Evolutionary conservation across 2,329 filamentous ascomycete species (phyloP).

Genomic region (Epichloe amarillans): DNA sequence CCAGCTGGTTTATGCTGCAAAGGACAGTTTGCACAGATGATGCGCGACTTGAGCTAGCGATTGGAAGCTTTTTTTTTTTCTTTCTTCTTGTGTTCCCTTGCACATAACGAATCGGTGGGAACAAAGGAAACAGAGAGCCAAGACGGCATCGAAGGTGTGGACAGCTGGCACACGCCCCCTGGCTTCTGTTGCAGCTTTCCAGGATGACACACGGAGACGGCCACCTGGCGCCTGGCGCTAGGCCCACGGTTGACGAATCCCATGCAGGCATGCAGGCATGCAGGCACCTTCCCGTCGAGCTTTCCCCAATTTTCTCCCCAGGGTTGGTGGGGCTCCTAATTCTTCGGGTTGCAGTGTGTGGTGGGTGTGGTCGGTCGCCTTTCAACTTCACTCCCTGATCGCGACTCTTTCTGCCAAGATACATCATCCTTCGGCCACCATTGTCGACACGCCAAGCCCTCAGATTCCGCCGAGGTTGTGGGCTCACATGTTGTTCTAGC

Average conservation of each 20-base stretch:
- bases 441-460: background rate
- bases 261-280: constrained; percentile 1
- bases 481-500: background rate
- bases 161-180: constrained; percentile 1
- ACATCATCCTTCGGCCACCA: background rate
- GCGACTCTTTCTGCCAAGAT: background rate
- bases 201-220: background rate
- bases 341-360: background rate
- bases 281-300: background rate
- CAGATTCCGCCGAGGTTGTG: background rate
- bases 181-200: background rate
- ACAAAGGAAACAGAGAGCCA: background rate
- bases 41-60: background rate
- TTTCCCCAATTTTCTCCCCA: background rate
- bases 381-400: background rate
- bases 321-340: background rate
- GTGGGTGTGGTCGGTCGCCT: background rate
- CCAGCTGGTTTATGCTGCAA: constrained; percentile 1
- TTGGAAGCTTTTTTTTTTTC: background rate
- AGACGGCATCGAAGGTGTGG: background rate
- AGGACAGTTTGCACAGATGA: background rate
- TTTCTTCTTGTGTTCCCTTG: background rate
- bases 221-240: background rate
- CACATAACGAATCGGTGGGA: background rate
- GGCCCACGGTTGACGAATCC: background rate